Base-by-base conservation (phyloP, 495 filamentous ascomycete species). In the Penicillium fimorum region DNA sequence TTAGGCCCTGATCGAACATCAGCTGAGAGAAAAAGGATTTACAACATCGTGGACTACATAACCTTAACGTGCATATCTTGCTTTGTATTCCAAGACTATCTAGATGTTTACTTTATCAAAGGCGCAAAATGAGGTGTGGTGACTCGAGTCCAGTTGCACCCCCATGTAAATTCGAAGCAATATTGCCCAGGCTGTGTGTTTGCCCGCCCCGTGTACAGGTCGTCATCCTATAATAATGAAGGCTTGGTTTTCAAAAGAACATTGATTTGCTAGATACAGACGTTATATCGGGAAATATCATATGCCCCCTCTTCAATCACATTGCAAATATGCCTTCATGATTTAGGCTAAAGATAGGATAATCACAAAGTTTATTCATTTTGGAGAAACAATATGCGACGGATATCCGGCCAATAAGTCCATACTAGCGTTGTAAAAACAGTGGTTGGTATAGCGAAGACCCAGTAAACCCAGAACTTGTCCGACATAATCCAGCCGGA, bases 391-490 rank as follows among this genome's bases (percentile, higher is more conserved):
- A 53, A 5, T 7, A 53, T 18, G 20, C 42, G 18, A 17, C 51
- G 41, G 25, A 53, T 45, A 1, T 53, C 10, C 7, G 41, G 41
- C 51, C 51, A 53, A 42, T 45, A 53, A 22, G 51, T 53, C 51
- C 51, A 53, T 3, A 53, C 18, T 0, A 53, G 18, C 37, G 41
- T 46, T 8, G 51, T 53, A 8, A 53, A 6, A 46, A 53, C 4
- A 0, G 69, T 72, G 5, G 70, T 44, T 7, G 66, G 57, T 58
- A 70, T 57, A 25, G 66, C 64, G 10, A 68, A 59, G 9, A 46
- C 61, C 66, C 63, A 70, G 40, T 63, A 72, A 25, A 72, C 50
- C 68, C 68, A 70, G 40, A 72, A 67, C 27, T 67, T 67, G 29
- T 48, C 57, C 1, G 65, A 68, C 33, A 68, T 59, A 25, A 42